Evolutionary conservation across 2,329 filamentous ascomycete genomes (phyloP).

Genomic region (Tolypocladium endophyticum): DNA sequence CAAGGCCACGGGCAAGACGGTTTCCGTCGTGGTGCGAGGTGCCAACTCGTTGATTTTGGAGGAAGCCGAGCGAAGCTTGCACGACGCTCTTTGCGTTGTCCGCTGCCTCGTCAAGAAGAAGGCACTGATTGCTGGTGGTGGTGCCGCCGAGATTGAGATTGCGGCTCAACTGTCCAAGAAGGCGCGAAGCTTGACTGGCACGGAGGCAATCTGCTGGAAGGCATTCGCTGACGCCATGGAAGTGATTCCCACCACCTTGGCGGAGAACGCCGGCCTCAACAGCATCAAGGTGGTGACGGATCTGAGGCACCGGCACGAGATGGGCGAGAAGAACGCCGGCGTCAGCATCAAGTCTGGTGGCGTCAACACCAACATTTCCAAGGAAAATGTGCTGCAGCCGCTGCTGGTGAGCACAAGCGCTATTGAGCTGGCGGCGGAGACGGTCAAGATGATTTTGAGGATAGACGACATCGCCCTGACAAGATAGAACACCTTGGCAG

Average conservation of each 20-base stretch:
- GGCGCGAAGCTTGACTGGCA: conserved; percentile 74
- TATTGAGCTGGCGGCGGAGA: conserved; percentile 94
- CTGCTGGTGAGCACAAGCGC: conserved; percentile 94
- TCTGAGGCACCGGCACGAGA: conserved; percentile 83
- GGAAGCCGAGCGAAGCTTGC: conserved; percentile 90
- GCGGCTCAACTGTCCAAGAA: conserved; percentile 76
- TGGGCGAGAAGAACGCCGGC: conserved; percentile 90
- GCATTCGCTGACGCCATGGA: conserved; percentile 97
- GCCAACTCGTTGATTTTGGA: conserved; percentile 92
- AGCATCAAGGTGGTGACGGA: conserved; percentile 98
- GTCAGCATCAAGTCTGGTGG: conserved; percentile 97
- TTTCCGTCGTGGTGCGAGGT: conserved; percentile 88
- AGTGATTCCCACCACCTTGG: conserved; percentile 90
- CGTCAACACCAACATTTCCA: conserved; percentile 92
- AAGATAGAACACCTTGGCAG: conserved; percentile 29
- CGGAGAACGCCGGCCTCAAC: conserved; percentile 95
- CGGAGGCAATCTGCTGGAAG: conserved; percentile 97
- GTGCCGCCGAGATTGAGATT: conserved; percentile 94
- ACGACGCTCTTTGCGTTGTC: conserved; percentile 96
- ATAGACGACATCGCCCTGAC: conserved; percentile 58
- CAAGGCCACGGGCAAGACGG: conserved; percentile 73
- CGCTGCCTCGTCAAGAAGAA: conserved; percentile 98
- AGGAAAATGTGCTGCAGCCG: conserved; percentile 94
- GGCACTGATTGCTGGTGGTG: conserved; percentile 94
- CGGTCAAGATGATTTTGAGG: conserved; percentile 83